Evolutionary conservation across 1,284 basidiomycete genomes (phyloP), one percentile per base, ranked within the genome.

Genomic region (Cryptococcus sp.): DNA sequence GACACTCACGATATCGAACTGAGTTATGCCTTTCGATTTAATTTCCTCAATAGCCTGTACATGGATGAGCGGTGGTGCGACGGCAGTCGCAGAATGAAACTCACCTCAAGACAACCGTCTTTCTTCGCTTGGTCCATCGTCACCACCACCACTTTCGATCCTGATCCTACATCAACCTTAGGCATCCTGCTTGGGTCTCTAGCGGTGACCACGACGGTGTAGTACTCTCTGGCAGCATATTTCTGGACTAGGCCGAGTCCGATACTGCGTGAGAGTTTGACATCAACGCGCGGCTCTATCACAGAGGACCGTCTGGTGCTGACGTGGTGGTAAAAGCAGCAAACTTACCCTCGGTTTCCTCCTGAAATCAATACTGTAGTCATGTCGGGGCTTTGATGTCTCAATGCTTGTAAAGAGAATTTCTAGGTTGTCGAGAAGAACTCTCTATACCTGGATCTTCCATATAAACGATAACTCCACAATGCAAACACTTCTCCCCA

Each of bases 281-380:
- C 41, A 38, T 20, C 13, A 19, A 19, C 44, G 22, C 13, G 22
- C 27, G 11, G 27, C 10, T 27, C 31, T 8, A 10, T 35, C 31
- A 35, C 31, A 35, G 31, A 35, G 31, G 16, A 31, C 31, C 15
- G 17, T 15, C 20, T 23, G 3, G 17, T 13, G 20, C 17, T n/a
- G 27, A 35, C 10, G 31, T 10, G 7, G 25, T 46, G 22, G 17
- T 19, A 8, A 19, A 39, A 22, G 23, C 47, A 45, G 23, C 31
- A 11, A 49, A 56, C 59, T 27, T 47, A 67, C 66, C 66, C 66
- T 57, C 66, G 40, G 56, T 67, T 67, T n/a, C 55, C 66, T 40
- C 66, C 66, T 22, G 63, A 61, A n/a, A 67, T 56, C 13, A 67
- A 38, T 27, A 67, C 65, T 35, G 63, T 62, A 27, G 60, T 59